Evolutionary conservation across 2,329 filamentous ascomycete species (phyloP).

Genomic region (Microdochium bolleyi): DNA sequence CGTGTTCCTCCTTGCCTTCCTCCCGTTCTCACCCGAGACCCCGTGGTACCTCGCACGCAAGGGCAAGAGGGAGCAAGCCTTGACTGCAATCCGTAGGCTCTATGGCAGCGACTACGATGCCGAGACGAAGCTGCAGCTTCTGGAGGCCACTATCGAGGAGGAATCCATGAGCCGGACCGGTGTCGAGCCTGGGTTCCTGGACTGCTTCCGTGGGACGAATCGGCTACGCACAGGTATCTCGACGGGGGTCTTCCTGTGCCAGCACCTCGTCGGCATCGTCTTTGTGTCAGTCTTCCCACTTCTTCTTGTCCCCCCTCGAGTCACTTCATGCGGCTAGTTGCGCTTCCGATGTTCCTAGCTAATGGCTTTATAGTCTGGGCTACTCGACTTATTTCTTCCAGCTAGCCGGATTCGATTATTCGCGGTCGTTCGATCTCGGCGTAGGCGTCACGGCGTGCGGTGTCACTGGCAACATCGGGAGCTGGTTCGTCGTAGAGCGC

Average conservation of each 20-base stretch:
- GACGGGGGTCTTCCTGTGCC: slow-evolving; percentile 55
- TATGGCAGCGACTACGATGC: slow-evolving; percentile 38
- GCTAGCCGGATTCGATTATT: slow-evolving; percentile 42
- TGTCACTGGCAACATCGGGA: slow-evolving; percentile 44
- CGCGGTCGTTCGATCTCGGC: slow-evolving; percentile 45
- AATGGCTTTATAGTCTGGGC: too few species aligned
- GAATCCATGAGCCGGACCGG: slow-evolving; percentile 24
- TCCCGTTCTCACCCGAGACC: slow-evolving; percentile 39
- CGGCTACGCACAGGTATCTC: slow-evolving; percentile 45
- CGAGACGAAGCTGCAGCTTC: slow-evolving; percentile 45
- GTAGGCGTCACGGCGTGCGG: slow-evolving; percentile 41
- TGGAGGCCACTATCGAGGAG: slow-evolving; percentile 49
- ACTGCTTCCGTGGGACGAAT: slow-evolving; percentile 42
- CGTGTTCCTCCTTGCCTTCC: slow-evolving; percentile 31
- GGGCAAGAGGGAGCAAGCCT: slow-evolving; percentile 30
- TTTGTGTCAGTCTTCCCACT: too few species aligned
- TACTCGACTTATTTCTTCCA: slow-evolving; percentile 57
- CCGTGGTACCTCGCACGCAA: slow-evolving; percentile 41
- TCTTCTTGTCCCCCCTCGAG: too few species aligned
- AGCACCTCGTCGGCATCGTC: slow-evolving; percentile 51
- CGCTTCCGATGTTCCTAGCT: too few species aligned
- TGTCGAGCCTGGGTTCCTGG: slow-evolving; percentile 37
- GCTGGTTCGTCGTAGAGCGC: slow-evolving; percentile 40
- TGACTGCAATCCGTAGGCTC: slow-evolving; percentile 29
- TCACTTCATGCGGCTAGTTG: too few species aligned